Base-by-base conservation (phyloP, 2,329 filamentous ascomycete genomes). In the Ceratocystis albifundus region DNA sequence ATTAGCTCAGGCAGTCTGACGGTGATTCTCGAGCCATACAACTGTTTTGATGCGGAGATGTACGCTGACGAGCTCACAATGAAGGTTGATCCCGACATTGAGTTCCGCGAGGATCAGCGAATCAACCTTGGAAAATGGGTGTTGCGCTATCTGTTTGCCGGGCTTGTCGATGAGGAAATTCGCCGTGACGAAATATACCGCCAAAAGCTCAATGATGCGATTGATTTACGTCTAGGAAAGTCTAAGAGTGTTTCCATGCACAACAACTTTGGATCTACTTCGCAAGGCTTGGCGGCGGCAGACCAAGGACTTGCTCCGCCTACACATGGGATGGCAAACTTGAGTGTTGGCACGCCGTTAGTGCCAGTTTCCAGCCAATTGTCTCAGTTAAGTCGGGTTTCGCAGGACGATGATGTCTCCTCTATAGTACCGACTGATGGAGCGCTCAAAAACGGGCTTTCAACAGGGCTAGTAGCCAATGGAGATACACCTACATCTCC, bases 101-200 rank as follows among this genome's bases (percentile, higher is more conserved):
- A 67, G n/a, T 96, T 96, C 72, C 82, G 88, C 67, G 93, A 97
- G 71, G 94, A 99, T 71, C 93, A 97, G 77, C 85, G 94, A 77
- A 96, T 97, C 75, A 97, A 96, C 72, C 84, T 97, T 59, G 94
- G 94, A 7, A 96, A 96, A 79, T 99, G 94, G 94, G 85, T 97
- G 59, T 78, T 99, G 68, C 85, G 94, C 44, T 96, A 96, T 75
- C 81, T 99, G 0, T 99, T 99, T 76, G 86, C 88, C 8, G 88
- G 88, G 66, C 80, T 97, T 53, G 88, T 99, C 65, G 89, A 96
- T 68, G 92, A 96, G 74, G 90, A 97, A 74, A 88, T 96, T 70
- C 86, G 83, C 70, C 84, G 90, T 64, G 94, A 99, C 72, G 85
- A 89, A 72, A 78, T 77, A 0, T 85, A 88, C 73, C 84, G 93